Percentiles rank a stretch among this genome's conserved stretches.
phyloP scores from a whole-genome alignment of 345 rosid genomes.

The Hibiscus tridactylites region DNA sequence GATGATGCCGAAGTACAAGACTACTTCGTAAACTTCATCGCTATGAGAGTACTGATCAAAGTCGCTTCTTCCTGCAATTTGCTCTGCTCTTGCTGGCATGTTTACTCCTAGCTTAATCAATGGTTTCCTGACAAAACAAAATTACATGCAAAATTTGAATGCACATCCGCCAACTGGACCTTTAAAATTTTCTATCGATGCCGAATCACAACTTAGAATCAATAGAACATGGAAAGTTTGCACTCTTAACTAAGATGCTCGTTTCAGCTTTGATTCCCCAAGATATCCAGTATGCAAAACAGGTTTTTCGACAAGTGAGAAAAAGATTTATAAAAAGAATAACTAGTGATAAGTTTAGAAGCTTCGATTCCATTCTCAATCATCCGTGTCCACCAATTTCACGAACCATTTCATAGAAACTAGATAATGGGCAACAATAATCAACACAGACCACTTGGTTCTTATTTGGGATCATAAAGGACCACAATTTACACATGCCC shows the following conservation, averaged over 20 bases:
- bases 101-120: conserved; percentile 84
- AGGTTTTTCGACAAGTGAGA: too few relatives aligned
- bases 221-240: neutral
- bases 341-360: neutral
- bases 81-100: conserved; percentile 96
- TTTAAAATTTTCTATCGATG: neutral
- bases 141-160: neutral
- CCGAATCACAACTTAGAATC: conserved; percentile 2
- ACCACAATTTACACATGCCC: conserved; percentile 25
- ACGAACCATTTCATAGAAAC: neutral
- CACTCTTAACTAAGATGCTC: too few relatives aligned
- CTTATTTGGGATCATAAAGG: conserved; percentile 13
- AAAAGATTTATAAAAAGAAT: neutral
- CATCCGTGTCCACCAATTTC: neutral
- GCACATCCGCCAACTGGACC: neutral
- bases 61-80: conserved; percentile 71
- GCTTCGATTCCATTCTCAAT: neutral
- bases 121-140: conserved; percentile 49
- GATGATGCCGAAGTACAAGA: too few relatives aligned
- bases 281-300: too few relatives aligned
- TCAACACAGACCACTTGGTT: neutral
- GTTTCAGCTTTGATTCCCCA: neutral
- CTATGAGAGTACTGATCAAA: conserved; percentile 69
- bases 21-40: conserved; percentile 33
- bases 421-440: conserved; percentile 1